These are phyloP conservation scores for Sporothrix brunneoviolacea DNA, from an alignment of 2,329 filamentous ascomycete genomes.

Conservation along the genomic window DNA sequence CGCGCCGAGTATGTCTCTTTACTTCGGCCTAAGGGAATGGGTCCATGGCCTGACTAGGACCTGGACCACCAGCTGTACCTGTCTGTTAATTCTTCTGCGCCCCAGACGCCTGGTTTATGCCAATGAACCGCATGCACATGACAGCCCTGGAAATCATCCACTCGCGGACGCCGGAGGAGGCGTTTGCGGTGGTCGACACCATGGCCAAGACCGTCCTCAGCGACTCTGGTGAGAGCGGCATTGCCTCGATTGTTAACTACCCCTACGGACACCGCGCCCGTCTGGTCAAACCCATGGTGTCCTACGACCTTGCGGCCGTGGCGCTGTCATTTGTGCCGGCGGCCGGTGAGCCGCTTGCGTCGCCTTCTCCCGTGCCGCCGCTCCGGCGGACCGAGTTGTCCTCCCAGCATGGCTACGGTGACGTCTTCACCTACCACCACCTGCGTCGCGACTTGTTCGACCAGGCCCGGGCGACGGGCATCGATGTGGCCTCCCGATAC, in stretches of 20 bases:
- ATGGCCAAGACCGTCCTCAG: conserved; percentile 30
- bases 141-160: conserved; percentile 82
- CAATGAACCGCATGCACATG: conserved; percentile 69
- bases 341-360: conserved; percentile 47
- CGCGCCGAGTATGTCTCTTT: conserved; percentile 60
- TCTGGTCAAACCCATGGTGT: conserved; percentile 74
- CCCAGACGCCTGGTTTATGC: conserved; percentile 76
- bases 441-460: conserved; percentile 72
- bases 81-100: too few relatives aligned
- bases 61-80: too few relatives aligned
- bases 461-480: conserved; percentile 51
- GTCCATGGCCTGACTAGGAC: too few relatives aligned
- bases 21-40: too few relatives aligned
- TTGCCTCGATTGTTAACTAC: conserved; percentile 56
- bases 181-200: conserved; percentile 52
- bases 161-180: conserved; percentile 63
- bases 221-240: conserved; percentile 29
- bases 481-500: conserved; percentile 72
- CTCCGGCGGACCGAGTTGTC: too few relatives aligned
- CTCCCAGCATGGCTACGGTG: conserved; percentile 32
- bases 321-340: conserved; percentile 84
- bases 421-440: conserved; percentile 83
- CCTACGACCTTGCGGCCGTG: conserved; percentile 77
- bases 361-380: conserved; percentile 36
- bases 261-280: conserved; percentile 59